Percentiles rank a stretch among this genome's conserved stretches.
Evolutionary conservation across 305 asterid species (phyloP).

Genomic region (Rubia balearica): DNA sequence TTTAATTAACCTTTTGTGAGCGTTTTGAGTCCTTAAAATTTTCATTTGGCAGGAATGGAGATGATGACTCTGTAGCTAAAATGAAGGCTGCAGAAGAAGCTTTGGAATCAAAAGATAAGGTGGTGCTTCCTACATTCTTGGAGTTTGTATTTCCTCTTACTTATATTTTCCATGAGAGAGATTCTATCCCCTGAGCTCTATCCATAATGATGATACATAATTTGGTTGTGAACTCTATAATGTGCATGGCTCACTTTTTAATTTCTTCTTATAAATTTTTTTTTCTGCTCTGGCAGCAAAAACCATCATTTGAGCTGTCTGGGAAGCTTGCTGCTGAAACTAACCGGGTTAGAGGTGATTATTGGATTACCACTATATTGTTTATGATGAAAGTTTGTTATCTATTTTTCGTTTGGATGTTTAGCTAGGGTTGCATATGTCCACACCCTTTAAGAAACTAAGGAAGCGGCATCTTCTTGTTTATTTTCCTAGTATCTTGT

Average conservation of each 20-base stretch:
- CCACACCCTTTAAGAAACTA: not conserved
- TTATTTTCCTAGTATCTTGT: not conserved
- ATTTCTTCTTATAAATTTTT: not conserved
- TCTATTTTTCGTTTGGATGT: not conserved
- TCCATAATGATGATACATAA: not conserved
- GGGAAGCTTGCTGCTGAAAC: slow-evolving; percentile 99
- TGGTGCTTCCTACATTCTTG: slow-evolving; percentile 16
- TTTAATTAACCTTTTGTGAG: not conserved
- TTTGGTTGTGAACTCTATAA: not conserved
- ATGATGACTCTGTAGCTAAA: slow-evolving; percentile 61
- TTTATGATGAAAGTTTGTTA: not conserved
- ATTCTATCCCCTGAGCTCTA: not conserved
- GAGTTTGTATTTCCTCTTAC: not conserved
- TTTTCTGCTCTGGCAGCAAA: slow-evolving; percentile 46
- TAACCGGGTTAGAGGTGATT: slow-evolving; percentile 77
- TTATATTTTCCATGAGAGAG: too few relatives aligned
- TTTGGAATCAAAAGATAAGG: slow-evolving; percentile 82
- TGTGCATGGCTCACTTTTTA: not conserved
- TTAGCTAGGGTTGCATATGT: not conserved
- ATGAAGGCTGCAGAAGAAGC: slow-evolving; percentile 82
- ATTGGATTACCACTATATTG: not conserved
- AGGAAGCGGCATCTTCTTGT: not conserved
- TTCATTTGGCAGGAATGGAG: slow-evolving; percentile 47
- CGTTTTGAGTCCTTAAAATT: not conserved
- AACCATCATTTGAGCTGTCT: slow-evolving; percentile 95